Evolutionary conservation across 1,284 basidiomycete species (phyloP).

Genomic region (Leccinum discolor): DNA sequence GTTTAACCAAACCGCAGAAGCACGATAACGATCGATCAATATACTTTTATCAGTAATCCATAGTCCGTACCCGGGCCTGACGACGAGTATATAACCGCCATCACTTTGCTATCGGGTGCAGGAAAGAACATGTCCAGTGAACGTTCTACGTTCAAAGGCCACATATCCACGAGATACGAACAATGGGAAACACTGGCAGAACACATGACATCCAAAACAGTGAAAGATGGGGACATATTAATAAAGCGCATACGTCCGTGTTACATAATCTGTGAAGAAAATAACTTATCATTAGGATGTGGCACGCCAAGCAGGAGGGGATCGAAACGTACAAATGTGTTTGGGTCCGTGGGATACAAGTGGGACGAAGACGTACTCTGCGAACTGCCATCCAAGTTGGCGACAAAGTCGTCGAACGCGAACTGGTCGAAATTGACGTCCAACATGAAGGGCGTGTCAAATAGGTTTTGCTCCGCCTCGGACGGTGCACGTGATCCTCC

Average conservation of each 20-base stretch:
- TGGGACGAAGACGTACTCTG: constrained; percentile 12
- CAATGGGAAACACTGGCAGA: not conserved
- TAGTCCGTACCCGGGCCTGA: constrained; percentile 5
- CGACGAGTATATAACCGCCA: constrained; percentile 6
- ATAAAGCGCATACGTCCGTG: not conserved
- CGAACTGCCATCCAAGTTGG: constrained; percentile 13
- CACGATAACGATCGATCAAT: constrained; percentile 14
- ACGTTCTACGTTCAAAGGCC: constrained; percentile 15
- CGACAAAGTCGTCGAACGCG: constrained; percentile 26
- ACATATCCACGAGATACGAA: constrained; percentile 4
- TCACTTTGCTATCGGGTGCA: not conserved
- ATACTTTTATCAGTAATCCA: constrained; percentile 4
- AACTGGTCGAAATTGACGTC: constrained; percentile 31
- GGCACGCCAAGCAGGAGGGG: not conserved
- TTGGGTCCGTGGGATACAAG: constrained; percentile 14
- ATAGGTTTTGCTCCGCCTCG: constrained; percentile 24
- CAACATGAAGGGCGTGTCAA: constrained; percentile 32
- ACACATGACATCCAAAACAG: constrained; percentile 1
- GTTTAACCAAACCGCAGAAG: not conserved
- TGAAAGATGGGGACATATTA: not conserved
- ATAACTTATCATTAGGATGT: constrained; percentile 5
- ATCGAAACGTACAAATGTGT: constrained; percentile 22
- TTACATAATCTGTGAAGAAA: constrained; percentile 28
- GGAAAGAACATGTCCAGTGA: not conserved
- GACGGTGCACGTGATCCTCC: constrained; percentile 2